A percentile compares a stretch with the other conserved stretches of the same genome.
These are phyloP conservation scores for Penicillium steckii DNA, from an alignment of 495 filamentous ascomycete genomes.

Conservation along the genomic window DNA sequence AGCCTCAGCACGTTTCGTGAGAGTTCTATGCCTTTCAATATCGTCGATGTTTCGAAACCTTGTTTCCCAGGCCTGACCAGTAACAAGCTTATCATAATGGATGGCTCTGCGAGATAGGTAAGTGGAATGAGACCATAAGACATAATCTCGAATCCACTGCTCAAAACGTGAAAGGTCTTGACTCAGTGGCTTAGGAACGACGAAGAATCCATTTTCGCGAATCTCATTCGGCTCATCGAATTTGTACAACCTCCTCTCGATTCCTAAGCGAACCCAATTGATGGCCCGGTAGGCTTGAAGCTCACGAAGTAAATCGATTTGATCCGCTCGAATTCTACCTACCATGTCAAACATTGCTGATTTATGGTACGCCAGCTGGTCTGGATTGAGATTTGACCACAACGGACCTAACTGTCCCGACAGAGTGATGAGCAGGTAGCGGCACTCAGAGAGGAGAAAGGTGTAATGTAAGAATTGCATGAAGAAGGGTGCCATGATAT, in stretches of 20 bases:
- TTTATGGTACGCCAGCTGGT: not conserved
- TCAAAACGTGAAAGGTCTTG: conserved; percentile 16
- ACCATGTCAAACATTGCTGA: not conserved
- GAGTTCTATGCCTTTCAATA: not conserved
- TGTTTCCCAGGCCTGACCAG: not conserved
- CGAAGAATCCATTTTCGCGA: conserved; percentile 18
- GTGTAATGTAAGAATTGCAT: not conserved
- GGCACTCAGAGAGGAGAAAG: conserved; percentile 8
- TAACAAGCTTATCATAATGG: not conserved
- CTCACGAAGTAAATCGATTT: not conserved
- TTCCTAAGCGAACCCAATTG: conserved; percentile 27
- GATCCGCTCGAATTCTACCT: not conserved
- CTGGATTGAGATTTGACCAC: conserved; percentile 5
- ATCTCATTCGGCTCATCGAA: conserved; percentile 16
- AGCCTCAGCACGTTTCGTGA: not conserved
- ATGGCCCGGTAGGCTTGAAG: conserved; percentile 7
- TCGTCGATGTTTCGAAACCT: not conserved
- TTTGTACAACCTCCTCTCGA: conserved; percentile 16
- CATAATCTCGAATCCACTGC: conserved; percentile 6
- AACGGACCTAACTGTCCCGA: conserved; percentile 11
- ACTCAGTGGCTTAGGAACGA: conserved; percentile 21
- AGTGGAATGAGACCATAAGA: not conserved
- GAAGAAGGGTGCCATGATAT: conserved; percentile 27
- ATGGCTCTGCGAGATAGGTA: not conserved
- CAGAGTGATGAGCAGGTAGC: conserved; percentile 10